A percentile compares a stretch with the other conserved stretches of the same genome.
Conservation (phyloP, 139 green algal genomes). For the Volvox reticuliferus region DNA sequence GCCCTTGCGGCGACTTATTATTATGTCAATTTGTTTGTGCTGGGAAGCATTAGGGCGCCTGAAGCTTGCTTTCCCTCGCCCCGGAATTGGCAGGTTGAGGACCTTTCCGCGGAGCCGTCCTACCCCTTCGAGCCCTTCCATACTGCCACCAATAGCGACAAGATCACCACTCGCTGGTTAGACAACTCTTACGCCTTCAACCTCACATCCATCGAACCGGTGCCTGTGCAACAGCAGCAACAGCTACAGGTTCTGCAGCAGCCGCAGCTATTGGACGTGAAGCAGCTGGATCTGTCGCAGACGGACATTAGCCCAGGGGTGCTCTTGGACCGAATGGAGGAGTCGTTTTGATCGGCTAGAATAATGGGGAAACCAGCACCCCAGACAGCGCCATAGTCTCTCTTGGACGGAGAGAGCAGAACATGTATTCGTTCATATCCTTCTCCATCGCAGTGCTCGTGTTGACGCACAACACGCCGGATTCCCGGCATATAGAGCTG, state of each 20-base stretch:
- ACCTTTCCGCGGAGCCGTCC: constrained; percentile 23
- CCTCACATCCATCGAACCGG: neutral
- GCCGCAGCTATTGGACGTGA: neutral
- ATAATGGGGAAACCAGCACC: too few species aligned
- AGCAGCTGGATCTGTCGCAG: neutral
- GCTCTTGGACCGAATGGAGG: neutral
- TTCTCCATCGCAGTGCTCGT: too few species aligned
- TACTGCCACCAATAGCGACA: constrained; percentile 41
- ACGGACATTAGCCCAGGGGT: neutral
- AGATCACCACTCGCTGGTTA: constrained; percentile 61
- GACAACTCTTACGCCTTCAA: constrained; percentile 29
- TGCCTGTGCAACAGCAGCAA: neutral
- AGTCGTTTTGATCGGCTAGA: too few species aligned
- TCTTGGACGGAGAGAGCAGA: too few species aligned
- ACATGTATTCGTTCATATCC: too few species aligned
- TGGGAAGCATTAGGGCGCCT: too few species aligned
- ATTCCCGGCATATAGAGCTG: too few species aligned
- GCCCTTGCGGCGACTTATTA: too few species aligned
- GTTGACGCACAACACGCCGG: too few species aligned
- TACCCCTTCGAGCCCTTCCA: constrained; percentile 58
- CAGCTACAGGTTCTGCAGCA: neutral
- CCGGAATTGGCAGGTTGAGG: constrained; percentile 3
- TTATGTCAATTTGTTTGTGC: too few species aligned
- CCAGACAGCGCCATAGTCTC: too few species aligned
- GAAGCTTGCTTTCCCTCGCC: too few species aligned